Evolutionary conservation across 345 rosid genomes (phyloP).

Genomic region (Stellera chamaejasme): DNA sequence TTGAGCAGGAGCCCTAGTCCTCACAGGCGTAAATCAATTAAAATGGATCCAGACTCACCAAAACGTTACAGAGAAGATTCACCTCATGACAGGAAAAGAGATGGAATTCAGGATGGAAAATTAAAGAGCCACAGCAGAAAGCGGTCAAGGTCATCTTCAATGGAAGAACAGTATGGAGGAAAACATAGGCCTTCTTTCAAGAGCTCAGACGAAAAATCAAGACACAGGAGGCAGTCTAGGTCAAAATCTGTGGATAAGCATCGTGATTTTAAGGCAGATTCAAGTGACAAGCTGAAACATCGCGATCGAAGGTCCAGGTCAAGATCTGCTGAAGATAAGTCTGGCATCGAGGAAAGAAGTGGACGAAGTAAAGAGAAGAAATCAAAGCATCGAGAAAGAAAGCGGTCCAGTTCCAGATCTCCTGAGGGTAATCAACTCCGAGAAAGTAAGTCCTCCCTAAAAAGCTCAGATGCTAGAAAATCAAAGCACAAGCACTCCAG

Average conservation of each 20-base stretch:
- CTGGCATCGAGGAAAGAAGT: conserved; percentile 29
- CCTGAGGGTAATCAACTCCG: conserved; percentile 39
- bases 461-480: conserved; percentile 37
- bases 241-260: conserved; percentile 22
- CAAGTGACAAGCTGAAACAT: conserved; percentile 30
- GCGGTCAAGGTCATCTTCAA: conserved; percentile 51
- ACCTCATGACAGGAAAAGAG: conserved; percentile 30
- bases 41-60: conserved; percentile 49
- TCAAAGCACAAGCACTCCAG: conserved; percentile 45
- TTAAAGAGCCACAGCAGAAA: conserved; percentile 28
- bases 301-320: conserved; percentile 60
- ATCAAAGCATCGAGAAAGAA: conserved; percentile 49
- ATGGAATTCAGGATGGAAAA: conserved; percentile 32
- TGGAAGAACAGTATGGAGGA: conserved; percentile 29
- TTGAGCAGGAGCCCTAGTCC: conserved; percentile 73
- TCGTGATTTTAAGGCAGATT: conserved; percentile 18
- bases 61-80: conserved; percentile 45
- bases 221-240: conserved; percentile 29
- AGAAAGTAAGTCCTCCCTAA: conserved; percentile 43
- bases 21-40: conserved; percentile 37
- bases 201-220: conserved; percentile 36
- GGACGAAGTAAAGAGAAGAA: conserved; percentile 37
- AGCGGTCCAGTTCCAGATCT: conserved; percentile 59
- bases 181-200: conserved; percentile 29
- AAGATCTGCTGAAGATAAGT: conserved; percentile 51